A percentile compares a stretch with the other conserved stretches of the same genome.
phyloP scores from a whole-genome alignment of 2,329 filamentous ascomycete genomes.

The Xylariaceae sp. region DNA sequence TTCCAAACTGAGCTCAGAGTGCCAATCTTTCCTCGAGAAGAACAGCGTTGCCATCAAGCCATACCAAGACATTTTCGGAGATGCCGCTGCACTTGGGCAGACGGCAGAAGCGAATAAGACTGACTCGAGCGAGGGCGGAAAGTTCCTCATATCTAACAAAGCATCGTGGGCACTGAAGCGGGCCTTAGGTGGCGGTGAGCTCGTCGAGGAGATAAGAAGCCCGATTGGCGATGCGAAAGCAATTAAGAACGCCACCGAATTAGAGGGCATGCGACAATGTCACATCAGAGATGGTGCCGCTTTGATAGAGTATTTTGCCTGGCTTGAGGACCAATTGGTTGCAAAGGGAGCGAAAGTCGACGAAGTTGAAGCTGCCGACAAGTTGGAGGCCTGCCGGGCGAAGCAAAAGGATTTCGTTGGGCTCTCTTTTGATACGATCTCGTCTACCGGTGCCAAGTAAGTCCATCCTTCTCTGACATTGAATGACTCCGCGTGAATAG shows the following conservation, averaged over 20 bases:
- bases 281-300: conserved; percentile 92
- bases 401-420: conserved; percentile 75
- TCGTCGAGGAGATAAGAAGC: conserved; percentile 82
- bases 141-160: conserved; percentile 82
- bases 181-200: conserved; percentile 77
- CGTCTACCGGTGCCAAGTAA: conserved; percentile 77
- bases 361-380: conserved; percentile 88
- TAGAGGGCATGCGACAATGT: conserved; percentile 89
- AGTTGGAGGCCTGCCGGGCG: conserved; percentile 72
- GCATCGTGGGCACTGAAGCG: conserved; percentile 91
- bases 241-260: conserved; percentile 84
- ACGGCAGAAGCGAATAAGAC: conserved; percentile 32
- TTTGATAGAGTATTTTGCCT: conserved; percentile 88
- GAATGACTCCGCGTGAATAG: too few relatives aligned
- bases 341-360: conserved; percentile 71
- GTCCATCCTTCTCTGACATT: conserved; percentile 23
- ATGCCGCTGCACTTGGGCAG: conserved; percentile 62
- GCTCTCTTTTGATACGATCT: conserved; percentile 93
- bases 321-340: conserved; percentile 85
- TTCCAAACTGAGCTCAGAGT: conserved; percentile 67
- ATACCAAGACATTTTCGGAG: conserved; percentile 76
- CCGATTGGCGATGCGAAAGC: conserved; percentile 89
- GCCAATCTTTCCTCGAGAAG: conserved; percentile 64
- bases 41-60: conserved; percentile 72
- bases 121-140: conserved; percentile 42